Evolutionary conservation across 805 yeast species (phyloP).

Genomic region (Grigorovia jiainica): DNA sequence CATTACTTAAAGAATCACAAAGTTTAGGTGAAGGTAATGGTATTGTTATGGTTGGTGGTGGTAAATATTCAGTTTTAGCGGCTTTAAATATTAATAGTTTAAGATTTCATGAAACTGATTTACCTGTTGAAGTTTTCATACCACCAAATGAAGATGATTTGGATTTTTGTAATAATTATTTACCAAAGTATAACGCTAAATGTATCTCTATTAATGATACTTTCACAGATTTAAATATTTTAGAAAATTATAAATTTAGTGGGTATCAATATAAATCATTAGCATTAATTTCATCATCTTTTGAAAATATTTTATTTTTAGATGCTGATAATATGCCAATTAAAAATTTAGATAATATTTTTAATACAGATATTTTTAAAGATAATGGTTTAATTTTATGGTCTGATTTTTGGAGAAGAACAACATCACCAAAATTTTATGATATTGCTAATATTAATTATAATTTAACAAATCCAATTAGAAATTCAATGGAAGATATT

Average conservation of each 20-base stretch:
- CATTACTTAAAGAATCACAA: slow-evolving; percentile 6
- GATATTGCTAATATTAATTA: slow-evolving; percentile 52
- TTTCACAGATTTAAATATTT: slow-evolving; percentile 34
- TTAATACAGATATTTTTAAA: slow-evolving; percentile 46
- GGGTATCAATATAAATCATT: slow-evolving; percentile 41
- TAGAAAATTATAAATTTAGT: slow-evolving; percentile 36
- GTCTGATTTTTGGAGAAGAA: slow-evolving; percentile 88
- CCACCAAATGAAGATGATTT: slow-evolving; percentile 56
- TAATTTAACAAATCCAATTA: slow-evolving; percentile 30
- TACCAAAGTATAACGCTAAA: slow-evolving; percentile 45
- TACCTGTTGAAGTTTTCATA: slow-evolving; percentile 71
- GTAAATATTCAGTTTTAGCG: slow-evolving; percentile 63
- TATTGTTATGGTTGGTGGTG: slow-evolving; percentile 68
- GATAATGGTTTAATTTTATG: slow-evolving; percentile 48
- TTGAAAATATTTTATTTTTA: slow-evolving; percentile 59
- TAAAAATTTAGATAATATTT: slow-evolving; percentile 50
- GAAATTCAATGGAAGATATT: slow-evolving; percentile 30
- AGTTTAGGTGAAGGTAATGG: slow-evolving; percentile 28
- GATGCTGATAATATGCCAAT: slow-evolving; percentile 75
- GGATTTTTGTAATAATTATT: slow-evolving; percentile 49
- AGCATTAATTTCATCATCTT: slow-evolving; percentile 65
- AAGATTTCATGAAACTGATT: slow-evolving; percentile 44
- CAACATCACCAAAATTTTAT: slow-evolving; percentile 66
- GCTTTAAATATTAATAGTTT: slow-evolving; percentile 53
- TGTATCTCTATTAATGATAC: slow-evolving; percentile 62